These are phyloP conservation scores for Boletus edulis DNA, from an alignment of 768 basidiomycete species.

Conservation along the genomic window DNA sequence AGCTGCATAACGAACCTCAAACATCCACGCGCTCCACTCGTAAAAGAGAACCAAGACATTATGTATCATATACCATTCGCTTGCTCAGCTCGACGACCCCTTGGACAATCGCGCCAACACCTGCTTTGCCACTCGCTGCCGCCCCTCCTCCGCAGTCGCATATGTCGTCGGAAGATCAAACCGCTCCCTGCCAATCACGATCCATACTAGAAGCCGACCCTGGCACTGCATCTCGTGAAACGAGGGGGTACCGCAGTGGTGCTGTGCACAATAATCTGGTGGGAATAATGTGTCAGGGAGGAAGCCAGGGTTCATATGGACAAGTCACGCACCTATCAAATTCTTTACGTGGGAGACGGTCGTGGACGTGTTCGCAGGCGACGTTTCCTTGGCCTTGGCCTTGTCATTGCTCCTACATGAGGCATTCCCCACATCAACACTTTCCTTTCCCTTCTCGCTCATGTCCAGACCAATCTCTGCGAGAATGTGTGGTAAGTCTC, in stretches of 20 bases:
- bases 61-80: not conserved
- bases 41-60: no score
- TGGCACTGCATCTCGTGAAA: constrained; percentile 30
- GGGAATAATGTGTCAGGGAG: not conserved
- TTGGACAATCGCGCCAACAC: constrained; percentile 39
- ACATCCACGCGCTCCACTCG: no score
- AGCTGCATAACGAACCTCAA: no score
- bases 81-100: not conserved
- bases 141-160: constrained; percentile 36
- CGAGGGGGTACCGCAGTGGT: constrained; percentile 27
- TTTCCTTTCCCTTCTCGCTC: not conserved
- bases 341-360: constrained; percentile 12
- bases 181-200: constrained; percentile 43
- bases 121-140: constrained; percentile 44
- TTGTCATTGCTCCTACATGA: not conserved
- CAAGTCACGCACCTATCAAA: constrained; percentile 11
- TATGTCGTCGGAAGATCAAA: constrained; percentile 44
- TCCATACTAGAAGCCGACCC: constrained; percentile 41
- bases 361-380: not conserved
- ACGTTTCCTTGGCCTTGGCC: constrained; percentile 9
- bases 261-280: constrained; percentile 21
- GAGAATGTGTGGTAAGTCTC: not conserved
- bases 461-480: not conserved
- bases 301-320: not conserved
- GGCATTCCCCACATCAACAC: not conserved